Percentiles rank a stretch among this genome's conserved stretches.
Conservation (phyloP, 1,284 basidiomycete species). For the Trichosporon ovoides region DNA sequence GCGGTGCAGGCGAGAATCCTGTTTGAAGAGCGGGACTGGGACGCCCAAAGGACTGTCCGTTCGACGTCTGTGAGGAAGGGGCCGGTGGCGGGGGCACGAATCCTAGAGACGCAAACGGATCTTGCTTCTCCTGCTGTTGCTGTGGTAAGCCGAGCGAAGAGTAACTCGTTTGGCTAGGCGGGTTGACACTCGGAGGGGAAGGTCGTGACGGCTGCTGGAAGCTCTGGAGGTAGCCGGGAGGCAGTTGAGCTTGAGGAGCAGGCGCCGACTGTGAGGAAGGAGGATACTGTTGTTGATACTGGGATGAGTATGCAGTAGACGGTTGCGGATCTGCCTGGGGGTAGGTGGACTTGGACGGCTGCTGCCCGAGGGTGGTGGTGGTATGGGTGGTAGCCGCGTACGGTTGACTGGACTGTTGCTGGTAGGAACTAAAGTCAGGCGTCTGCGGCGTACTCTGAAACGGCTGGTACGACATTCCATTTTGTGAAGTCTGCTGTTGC, state of each 20-base stretch:
- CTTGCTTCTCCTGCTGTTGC: background rate
- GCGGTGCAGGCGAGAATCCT: background rate
- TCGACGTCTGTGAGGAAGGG: background rate
- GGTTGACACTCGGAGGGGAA: background rate
- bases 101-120: background rate
- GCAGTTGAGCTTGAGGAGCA: background rate
- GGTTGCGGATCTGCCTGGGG: background rate
- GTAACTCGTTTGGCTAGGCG: background rate
- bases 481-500: conserved; percentile 6
- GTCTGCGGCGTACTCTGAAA: background rate
- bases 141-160: conserved; percentile 3
- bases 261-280: background rate
- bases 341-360: background rate
- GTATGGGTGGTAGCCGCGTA: background rate
- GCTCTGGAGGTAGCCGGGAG: conserved; percentile 2
- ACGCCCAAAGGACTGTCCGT: background rate
- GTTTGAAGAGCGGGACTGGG: conserved; percentile 3
- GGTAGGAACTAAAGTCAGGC: background rate
- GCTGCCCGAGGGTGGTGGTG: no score
- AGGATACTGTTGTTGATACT: background rate
- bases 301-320: background rate
- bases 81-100: background rate
- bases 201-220: background rate
- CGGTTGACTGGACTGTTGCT: conserved; percentile 3
- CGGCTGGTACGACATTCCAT: conserved; percentile 7